Base-by-base conservation (phyloP, 106 monocot species). In the Dioscorea dumetorum region DNA sequence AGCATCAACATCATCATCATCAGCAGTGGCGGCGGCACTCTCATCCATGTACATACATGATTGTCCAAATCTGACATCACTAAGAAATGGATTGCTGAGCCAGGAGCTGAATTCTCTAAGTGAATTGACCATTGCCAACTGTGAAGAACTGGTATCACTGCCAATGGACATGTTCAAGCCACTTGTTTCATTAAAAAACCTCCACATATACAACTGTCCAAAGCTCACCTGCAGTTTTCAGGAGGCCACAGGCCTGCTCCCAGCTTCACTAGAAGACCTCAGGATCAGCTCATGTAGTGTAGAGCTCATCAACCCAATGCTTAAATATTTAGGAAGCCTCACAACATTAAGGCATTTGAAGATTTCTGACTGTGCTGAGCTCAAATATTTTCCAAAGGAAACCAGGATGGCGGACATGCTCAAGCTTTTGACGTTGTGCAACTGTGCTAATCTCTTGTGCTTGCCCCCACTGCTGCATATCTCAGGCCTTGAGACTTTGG, bases 11-110 rank as follows among this genome's bases (percentile, higher is more conserved):
- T 62, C 23, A 33, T 28, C 28, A 28, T 1, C 28, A 28, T 1
- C 28, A 28, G 28, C 28, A 28, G 28, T 3, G 3, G 24, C 24
- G 8, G 13, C 24, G 2, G 62, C 62, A 32, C 63, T 63, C 17
- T 63, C 63, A 63, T 33, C 0, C 12, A 13, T 63, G 34, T 34
- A 32, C 35, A 22, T 63, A 13, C 15, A 22, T 24, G 24, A 63
- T 32, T 63, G 63, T 41, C 63, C 63, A 0, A 63, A 63, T 19
- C 15, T 63, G 15, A 22, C 63, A 63, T 63, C 63, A 33, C 16
- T 63, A 12, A 13, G 33, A 22, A 15, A 33, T 15, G 33, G 63
- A 32, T 33, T 63, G 32, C 33, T 63, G 22, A 18, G 33, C 13
- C 15, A 63, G 17, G 31, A 63, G 17, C 63, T 63, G 63, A 63